Base-by-base conservation (phyloP, 352 stramenopile genomes). In the Peronospora tabacina region DNA sequence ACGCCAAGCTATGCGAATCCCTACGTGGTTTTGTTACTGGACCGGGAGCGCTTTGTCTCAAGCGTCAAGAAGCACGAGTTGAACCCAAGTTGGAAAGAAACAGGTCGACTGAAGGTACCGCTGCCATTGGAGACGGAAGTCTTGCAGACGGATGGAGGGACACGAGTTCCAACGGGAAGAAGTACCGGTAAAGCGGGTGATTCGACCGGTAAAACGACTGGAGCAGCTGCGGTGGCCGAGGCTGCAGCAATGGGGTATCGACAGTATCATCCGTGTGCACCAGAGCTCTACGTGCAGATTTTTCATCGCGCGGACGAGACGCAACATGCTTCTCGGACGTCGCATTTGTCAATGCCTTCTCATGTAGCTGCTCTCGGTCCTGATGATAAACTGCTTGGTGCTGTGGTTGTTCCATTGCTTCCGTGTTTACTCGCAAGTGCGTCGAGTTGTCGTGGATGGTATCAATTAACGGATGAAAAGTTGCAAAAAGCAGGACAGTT, bases 81-180 rank as follows among this genome's bases (percentile, higher is more conserved):
- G 17, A 85, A 82, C 49, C 75, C 75, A 34, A 72, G 63, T 44
- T 87, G 75, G 75, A 87, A 85, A 37, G 72, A 85, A 53, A 65
- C 58, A n/a, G 72, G 66, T 1, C 38, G 52, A 47, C 58, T 87
- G 9, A 57, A 63, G 7, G 68, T 87, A 20, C 72, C 75, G 12
- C 54, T 87, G 20, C 72, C 75, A 24, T 68, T 71, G 6, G 75
- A 87, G 54, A 58, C 72, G 22, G 72, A 87, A 41, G 44, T 84
- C 12, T 49, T 82, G 22, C 58, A 82, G 46, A 78, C 72, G 0
- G 50, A 61, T 6, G 70, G 60, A 10, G 53, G 53, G 12, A 63
- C 38, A 20, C 72, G 51, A 28, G 45, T 34, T 20, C 48, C 24
- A 9, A 34, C 34, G 2, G 49, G 29, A 33, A 57, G 33, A 19